Percentiles rank a stretch among this genome's conserved stretches.
phyloP scores from a whole-genome alignment of 768 basidiomycete species.

The Boletellus sp. region DNA sequence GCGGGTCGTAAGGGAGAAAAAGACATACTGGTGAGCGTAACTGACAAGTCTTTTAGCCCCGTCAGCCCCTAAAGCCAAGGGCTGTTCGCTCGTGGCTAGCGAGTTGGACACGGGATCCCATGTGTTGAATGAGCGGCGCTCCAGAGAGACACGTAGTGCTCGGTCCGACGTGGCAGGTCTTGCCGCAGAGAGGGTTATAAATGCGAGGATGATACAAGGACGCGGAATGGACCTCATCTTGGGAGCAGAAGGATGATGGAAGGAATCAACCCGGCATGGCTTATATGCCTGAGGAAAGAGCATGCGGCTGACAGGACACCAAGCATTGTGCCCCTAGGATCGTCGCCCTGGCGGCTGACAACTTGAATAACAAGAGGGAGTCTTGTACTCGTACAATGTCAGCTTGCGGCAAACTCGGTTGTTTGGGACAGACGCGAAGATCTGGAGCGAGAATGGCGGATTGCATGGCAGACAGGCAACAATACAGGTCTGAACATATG shows the following conservation, averaged over 20 bases:
- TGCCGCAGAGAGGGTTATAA: not conserved
- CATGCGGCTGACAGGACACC: conserved; percentile 15
- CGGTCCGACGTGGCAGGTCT: conserved; percentile 8
- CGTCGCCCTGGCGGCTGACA: conserved; percentile 3
- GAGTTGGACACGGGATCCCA: not conserved
- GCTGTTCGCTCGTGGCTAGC: not conserved
- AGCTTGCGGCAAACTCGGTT: too few relatives aligned
- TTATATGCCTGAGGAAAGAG: conserved; percentile 5
- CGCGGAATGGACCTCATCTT: conserved; percentile 5
- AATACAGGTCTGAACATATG: too few relatives aligned
- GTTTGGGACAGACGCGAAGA: too few relatives aligned
- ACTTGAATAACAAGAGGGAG: not conserved
- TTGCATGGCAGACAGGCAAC: too few relatives aligned
- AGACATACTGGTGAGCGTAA: conserved; percentile 5
- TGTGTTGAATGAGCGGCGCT: conserved; percentile 3
- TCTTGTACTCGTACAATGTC: too few relatives aligned
- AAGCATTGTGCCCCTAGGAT: not conserved
- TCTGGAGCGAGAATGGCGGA: too few relatives aligned
- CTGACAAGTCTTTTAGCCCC: not conserved
- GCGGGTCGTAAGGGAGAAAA: not conserved
- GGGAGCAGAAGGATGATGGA: not conserved
- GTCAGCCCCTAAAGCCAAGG: not conserved
- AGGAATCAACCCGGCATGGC: not conserved
- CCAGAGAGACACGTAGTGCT: conserved; percentile 5
- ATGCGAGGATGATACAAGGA: conserved; percentile 4